phyloP scores from a whole-genome alignment of 768 basidiomycete species.

The Hydnomerulius pinastri region DNA sequence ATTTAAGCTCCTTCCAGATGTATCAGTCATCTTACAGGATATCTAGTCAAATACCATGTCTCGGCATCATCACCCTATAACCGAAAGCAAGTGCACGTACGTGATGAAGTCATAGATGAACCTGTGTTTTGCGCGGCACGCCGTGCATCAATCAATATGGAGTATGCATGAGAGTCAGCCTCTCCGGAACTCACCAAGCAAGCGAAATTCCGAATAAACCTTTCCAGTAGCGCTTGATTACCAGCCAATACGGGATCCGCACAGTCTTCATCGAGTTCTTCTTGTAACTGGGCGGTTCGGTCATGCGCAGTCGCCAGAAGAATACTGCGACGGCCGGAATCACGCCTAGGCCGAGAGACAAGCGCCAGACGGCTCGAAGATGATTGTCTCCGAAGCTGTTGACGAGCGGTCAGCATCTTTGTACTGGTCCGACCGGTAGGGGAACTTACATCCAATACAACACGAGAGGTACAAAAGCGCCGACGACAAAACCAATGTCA shows the following conservation, averaged over 20 bases:
- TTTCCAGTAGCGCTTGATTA: slow-evolving; percentile 79
- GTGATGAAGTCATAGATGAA: slow-evolving; percentile 83
- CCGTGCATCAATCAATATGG: slow-evolving; percentile 2
- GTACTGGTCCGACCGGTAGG: not conserved
- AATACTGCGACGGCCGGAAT: slow-evolving; percentile 82
- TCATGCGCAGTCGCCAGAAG: slow-evolving; percentile 84
- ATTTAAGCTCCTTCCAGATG: slow-evolving; percentile 1
- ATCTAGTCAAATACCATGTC: slow-evolving; percentile 39
- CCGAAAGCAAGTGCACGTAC: slow-evolving; percentile 40
- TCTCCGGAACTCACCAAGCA: slow-evolving; percentile 54
- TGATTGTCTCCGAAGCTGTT: slow-evolving; percentile 74
- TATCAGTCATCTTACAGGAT: slow-evolving; percentile 53
- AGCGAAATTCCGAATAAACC: slow-evolving; percentile 73
- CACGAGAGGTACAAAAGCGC: slow-evolving; percentile 81
- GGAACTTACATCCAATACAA: slow-evolving; percentile 80
- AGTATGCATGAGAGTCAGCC: not conserved
- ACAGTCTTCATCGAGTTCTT: slow-evolving; percentile 79
- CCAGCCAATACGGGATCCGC: slow-evolving; percentile 72
- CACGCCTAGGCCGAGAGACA: slow-evolving; percentile 82
- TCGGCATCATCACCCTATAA: not conserved
- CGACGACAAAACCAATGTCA: slow-evolving; percentile 78
- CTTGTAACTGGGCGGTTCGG: slow-evolving; percentile 73
- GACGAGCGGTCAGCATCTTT: not conserved
- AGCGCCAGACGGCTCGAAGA: slow-evolving; percentile 83
- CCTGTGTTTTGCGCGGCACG: slow-evolving; percentile 35